Base-by-base conservation (phyloP, 805 yeast species). In the Yamadazyma laniorum region DNA sequence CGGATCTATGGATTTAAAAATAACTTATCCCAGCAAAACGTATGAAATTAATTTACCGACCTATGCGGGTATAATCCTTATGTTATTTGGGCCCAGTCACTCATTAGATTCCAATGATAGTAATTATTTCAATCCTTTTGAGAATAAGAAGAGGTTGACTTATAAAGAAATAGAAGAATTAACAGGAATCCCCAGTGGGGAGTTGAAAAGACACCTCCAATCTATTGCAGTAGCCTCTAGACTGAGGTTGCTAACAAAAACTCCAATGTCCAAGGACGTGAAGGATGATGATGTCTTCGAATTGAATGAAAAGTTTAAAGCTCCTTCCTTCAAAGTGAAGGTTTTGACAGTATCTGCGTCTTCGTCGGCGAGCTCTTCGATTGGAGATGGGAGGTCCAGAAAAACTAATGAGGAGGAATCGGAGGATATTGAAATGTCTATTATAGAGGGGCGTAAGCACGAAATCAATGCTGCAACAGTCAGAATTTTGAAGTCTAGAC, bases 391-490 rank as follows among this genome's bases (percentile, higher is more conserved):
- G 7, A 28, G 18, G 9, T 34, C 57, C 2, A 39, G 52, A 1
- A 34, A 48, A 3, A 4, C 41, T 8, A 74, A 45, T 26, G 83
- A 77, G 25, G 61, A 65, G 12, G 85, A 80, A 47, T 59, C 74
- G 8, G 61, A 63, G 13, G 72, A 71, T 37, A 82, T 85, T 0
- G 62, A 80, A 55, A 71, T 71, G n/a, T 62, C 68, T 25, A 67
- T 87, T 21, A 72, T 73, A 27, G 82, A 76, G 48, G 79, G 87
- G 4, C 70, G 95, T 40, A 71, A 77, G 42, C 70, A 72, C 39
- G 85, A 82, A 51, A 67, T 84, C 2, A 93, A 86, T 54, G 95
- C 96, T 1, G 93, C 95, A 0, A 75, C 89, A 39, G 95, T 89
- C 4, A 71, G 96, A 35, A 78, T 82, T n/a, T 81, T 89, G 91